A percentile compares a stretch with the other conserved stretches of the same genome.
phyloP scores from a whole-genome alignment of 768 basidiomycete species.

The Tylopilus rubrobrunneus region DNA sequence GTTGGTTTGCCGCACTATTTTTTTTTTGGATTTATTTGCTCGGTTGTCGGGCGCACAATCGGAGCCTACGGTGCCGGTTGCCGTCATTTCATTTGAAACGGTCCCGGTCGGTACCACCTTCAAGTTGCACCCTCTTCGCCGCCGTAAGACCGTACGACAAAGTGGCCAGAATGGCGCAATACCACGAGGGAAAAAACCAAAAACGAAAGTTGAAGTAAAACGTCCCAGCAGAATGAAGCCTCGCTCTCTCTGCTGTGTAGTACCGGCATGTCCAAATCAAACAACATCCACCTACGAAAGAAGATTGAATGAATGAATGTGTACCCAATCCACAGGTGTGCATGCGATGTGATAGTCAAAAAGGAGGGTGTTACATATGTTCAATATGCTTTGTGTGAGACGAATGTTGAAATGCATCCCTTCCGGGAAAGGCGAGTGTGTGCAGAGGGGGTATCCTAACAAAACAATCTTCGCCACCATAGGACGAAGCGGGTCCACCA shows the following conservation, averaged over 20 bases:
- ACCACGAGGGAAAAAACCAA: not conserved
- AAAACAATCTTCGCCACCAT: conserved; percentile 80
- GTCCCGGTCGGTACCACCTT: conserved; percentile 10
- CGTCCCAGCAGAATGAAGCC: conserved; percentile 2
- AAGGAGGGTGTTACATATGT: conserved; percentile 33
- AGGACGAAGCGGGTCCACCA: conserved; percentile 76
- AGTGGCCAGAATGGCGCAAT: not conserved
- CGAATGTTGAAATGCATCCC: conserved; percentile 4
- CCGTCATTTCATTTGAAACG: conserved; percentile 10
- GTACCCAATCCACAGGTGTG: conserved; percentile 13
- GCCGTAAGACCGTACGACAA: not conserved
- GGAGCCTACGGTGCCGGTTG: conserved; percentile 3
- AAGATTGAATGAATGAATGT: conserved; percentile 17
- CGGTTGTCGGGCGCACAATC: not conserved
- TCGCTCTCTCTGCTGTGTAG: not conserved
- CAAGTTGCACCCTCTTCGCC: not conserved
- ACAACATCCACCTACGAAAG: conserved; percentile 19
- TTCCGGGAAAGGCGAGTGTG: not conserved
- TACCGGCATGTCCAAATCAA: conserved; percentile 21
- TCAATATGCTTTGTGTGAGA: conserved; percentile 20
- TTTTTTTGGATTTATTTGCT: not conserved
- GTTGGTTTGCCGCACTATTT: not conserved
- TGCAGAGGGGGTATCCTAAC: conserved; percentile 39
- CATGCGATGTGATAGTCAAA: conserved; percentile 25
- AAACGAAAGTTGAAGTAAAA: not conserved